These are phyloP conservation scores for Cryptosporidium ryanae DNA, from an alignment of 169 alveolate species.

Conservation along the genomic window DNA sequence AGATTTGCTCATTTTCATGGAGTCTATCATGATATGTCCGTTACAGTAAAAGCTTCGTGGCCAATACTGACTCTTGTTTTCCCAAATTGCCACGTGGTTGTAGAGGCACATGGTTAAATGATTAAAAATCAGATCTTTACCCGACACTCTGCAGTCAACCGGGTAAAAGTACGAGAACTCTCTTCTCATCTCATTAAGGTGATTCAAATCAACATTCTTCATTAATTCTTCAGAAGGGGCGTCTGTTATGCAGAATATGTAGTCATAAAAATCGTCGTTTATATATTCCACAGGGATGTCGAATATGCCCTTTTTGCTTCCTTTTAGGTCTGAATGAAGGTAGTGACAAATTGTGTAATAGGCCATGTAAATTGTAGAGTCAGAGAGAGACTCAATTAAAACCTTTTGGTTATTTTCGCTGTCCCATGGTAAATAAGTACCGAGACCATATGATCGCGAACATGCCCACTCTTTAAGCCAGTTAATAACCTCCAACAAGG, in stretches of 20 bases:
- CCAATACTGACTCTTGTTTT: constrained; percentile 81
- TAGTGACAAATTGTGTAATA: constrained; percentile 98
- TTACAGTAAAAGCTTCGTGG: constrained; percentile 94
- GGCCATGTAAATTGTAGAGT: constrained; percentile 99
- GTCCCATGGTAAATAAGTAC: constrained; percentile 96
- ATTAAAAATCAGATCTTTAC: constrained; percentile 98
- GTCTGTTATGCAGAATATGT: constrained; percentile 89
- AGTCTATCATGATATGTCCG: constrained; percentile 96
- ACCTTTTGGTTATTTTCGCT: constrained; percentile 83
- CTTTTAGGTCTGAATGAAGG: constrained; percentile 92
- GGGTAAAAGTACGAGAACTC: constrained; percentile 97
- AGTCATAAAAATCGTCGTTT: constrained; percentile 95
- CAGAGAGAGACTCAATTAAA: constrained; percentile 97
- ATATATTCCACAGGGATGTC: constrained; percentile 90
- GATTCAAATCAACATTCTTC: constrained; percentile 79
- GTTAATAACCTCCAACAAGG: constrained; percentile 77
- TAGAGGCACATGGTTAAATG: constrained; percentile 98
- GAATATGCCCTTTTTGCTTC: constrained; percentile 87
- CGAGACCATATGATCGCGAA: constrained; percentile 98
- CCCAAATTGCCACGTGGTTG: constrained; percentile 99
- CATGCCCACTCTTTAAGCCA: constrained; percentile 94
- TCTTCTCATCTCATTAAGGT: constrained; percentile 86
- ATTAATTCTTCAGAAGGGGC: constrained; percentile 82
- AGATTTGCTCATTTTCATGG: constrained; percentile 97
- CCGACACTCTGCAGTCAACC: constrained; percentile 93